These are phyloP conservation scores for Cerioporus squamosus DNA, from an alignment of 1,284 basidiomycete species.

Conservation along the genomic window DNA sequence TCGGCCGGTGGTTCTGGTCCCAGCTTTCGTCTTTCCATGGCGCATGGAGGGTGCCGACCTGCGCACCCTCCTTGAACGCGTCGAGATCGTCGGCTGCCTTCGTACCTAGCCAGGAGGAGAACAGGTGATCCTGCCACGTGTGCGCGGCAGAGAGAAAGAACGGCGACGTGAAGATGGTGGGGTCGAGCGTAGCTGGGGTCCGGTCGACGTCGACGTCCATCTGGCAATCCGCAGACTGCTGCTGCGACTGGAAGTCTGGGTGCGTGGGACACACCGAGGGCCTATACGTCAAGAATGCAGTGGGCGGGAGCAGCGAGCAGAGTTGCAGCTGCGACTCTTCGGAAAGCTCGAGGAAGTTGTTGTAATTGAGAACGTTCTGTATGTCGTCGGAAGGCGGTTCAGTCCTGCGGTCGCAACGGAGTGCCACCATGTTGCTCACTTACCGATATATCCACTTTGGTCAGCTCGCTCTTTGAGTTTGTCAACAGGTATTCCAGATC, in stretches of 20 bases:
- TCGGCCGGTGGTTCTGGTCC: conserved; percentile 45
- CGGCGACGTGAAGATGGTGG: conserved; percentile 50
- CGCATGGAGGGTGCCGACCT: conserved; percentile 49
- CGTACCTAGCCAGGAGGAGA: conserved; percentile 52
- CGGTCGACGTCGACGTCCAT: conserved; percentile 38
- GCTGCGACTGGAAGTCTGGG: conserved; percentile 34
- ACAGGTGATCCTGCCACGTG: conserved; percentile 65
- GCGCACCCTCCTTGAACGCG: conserved; percentile 46
- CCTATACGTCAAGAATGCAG: conserved; percentile 47
- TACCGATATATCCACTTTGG: conserved; percentile 55
- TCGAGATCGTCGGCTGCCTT: conserved; percentile 46
- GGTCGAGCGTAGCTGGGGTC: conserved; percentile 39
- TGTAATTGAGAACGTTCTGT: conserved; percentile 57
- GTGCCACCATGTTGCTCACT: conserved; percentile 28
- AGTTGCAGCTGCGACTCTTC: conserved; percentile 45
- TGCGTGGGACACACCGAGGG: conserved; percentile 45
- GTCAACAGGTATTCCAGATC: conserved; percentile 42
- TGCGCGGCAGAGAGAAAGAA: conserved; percentile 57
- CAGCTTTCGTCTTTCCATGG: conserved; percentile 68
- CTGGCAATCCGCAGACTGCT: not conserved
- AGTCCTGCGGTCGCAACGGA: no score
- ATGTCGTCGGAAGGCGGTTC: conserved; percentile 4
- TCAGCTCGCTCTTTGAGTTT: conserved; percentile 54
- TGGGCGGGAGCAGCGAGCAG: conserved; percentile 51
- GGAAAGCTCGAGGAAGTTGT: conserved; percentile 54